These are phyloP conservation scores for Rugosomyces carneus DNA, from an alignment of 1,284 basidiomycete genomes.

Conservation along the genomic window DNA sequence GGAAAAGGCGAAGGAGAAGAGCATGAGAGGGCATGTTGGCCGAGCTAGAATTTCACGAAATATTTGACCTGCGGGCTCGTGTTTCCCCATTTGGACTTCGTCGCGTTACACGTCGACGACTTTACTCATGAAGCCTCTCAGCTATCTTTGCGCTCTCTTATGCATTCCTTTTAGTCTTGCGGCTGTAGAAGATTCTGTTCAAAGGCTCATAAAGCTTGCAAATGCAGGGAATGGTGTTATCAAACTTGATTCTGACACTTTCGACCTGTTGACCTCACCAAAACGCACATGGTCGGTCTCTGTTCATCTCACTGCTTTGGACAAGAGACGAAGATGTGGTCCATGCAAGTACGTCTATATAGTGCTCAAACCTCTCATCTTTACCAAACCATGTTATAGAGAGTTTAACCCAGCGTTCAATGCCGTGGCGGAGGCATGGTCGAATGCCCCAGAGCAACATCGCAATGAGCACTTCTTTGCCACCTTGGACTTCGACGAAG, in stretches of 20 bases:
- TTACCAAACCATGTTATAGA: slow-evolving; percentile 34
- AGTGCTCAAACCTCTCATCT: neutral
- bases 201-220: slow-evolving; percentile 61
- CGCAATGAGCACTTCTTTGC: slow-evolving; percentile 86
- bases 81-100: slow-evolving; percentile 20
- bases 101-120: slow-evolving; percentile 26
- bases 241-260: slow-evolving; percentile 67
- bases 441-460: slow-evolving; percentile 47
- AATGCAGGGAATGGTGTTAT: slow-evolving; percentile 72
- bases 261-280: slow-evolving; percentile 67
- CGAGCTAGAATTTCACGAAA: slow-evolving; percentile 9
- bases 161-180: slow-evolving; percentile 39
- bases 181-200: slow-evolving; percentile 31
- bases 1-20: slow-evolving; percentile 80
- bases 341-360: slow-evolving; percentile 64
- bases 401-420: slow-evolving; percentile 81
- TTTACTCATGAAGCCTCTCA: slow-evolving; percentile 13
- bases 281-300: slow-evolving; percentile 81
- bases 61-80: slow-evolving; percentile 5
- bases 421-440: slow-evolving; percentile 78
- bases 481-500: slow-evolving; percentile 81
- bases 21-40: slow-evolving; percentile 60
- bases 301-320: slow-evolving; percentile 83
- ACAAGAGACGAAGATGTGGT: slow-evolving; percentile 68
- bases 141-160: slow-evolving; percentile 39